Evolutionary conservation across 2,329 filamentous ascomycete species (phyloP), one percentile per base, ranked within the genome.

Genomic region (Ophiostoma populinum): DNA sequence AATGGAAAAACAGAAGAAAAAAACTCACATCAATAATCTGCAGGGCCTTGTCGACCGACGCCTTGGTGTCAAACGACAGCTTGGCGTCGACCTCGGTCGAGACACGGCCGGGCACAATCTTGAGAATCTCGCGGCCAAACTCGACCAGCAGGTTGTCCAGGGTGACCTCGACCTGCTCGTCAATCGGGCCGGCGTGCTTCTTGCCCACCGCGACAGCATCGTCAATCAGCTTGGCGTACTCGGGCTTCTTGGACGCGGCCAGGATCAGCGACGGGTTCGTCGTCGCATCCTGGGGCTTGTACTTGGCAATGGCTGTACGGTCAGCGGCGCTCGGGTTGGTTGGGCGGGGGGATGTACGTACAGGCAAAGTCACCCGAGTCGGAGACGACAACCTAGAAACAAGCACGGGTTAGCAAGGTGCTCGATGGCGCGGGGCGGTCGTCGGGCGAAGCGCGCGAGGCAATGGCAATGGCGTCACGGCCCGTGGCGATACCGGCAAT

Each of bases 251-350:
- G 56, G 90, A 86, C 45, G 90, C 90, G 48, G 86, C 87, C 56
- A 98, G 80, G 62, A 98, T 95, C 58, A 98, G 72, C 45, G 90
- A 95, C 41, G 90, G 90, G 76, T 98, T 98, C 67, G 90, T 98
- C 59, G 90, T 98, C 55, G 90, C 90, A 81, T 98, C 90, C 71
- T 98, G 86, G 46, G 90, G 90, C 76, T 93, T 92, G 77, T 98
- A 98, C 70, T 95, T 94, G 69, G 70, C 86, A 60, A 98, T 98
- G 61, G 86, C 86, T 75, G 63, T 5, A 7, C 12, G 13, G 18
- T 26, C n/a, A 32, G 26, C 15, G 24, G 10, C 19, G 18, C 1
- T 11, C 7, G 9, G 13, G 12, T 6, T 7, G 4, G 17, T 8
- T 7, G 12, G 8, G n/a, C 10, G n/a, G 32, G 34, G 26, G 24